phyloP scores from a whole-genome alignment of 768 basidiomycete genomes.

The Exsudoporus frostii region DNA sequence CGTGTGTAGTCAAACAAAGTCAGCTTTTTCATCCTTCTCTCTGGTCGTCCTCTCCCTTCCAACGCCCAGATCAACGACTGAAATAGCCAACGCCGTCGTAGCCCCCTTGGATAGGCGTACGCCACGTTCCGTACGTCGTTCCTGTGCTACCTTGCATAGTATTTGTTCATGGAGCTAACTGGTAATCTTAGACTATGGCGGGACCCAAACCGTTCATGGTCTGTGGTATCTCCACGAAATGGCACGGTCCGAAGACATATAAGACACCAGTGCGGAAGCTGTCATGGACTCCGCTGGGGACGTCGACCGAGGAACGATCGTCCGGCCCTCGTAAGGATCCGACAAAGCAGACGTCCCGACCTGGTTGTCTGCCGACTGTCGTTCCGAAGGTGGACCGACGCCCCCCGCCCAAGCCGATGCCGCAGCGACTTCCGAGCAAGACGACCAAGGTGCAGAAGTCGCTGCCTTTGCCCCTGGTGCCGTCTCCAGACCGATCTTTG shows the following conservation, averaged over 20 bases:
- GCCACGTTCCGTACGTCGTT: slow-evolving; percentile 1
- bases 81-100: neutral
- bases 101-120: neutral
- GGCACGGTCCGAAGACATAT: neutral
- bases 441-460: neutral
- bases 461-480: neutral
- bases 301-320: neutral
- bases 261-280: neutral
- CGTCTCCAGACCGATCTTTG: neutral
- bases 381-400: neutral
- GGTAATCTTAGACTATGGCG: neutral
- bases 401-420: fast-evolving
- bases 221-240: neutral
- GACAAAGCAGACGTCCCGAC: neutral
- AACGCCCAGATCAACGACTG: neutral
- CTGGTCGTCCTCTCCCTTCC: neutral
- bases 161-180: neutral
- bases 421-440: neutral
- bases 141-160: neutral
- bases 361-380: neutral
- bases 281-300: neutral
- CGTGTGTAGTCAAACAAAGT: too few species aligned
- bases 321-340: neutral
- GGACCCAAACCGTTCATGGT: slow-evolving; percentile 12
- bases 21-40: neutral